Percentiles rank a stretch among this genome's conserved stretches.
Conservation (phyloP, 495 filamentous ascomycete species). For the Thermothielavioides terrestris region DNA sequence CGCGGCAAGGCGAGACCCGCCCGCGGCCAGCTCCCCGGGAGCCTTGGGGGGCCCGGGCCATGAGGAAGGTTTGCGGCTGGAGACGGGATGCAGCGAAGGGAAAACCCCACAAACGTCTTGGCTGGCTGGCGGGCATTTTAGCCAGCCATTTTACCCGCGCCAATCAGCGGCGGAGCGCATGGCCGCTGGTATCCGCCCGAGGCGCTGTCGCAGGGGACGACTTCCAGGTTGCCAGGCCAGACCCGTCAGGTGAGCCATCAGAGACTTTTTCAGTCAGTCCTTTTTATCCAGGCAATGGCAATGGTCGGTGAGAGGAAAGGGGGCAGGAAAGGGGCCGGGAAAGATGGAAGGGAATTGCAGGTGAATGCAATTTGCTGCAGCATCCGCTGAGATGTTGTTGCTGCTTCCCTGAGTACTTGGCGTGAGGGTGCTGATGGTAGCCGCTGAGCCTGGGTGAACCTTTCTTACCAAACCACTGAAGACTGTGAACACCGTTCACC, state of each 20-base stretch:
- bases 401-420: no score
- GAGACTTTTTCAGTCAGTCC: constrained; percentile 16
- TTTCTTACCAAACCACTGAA: no score
- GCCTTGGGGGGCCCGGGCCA: no score
- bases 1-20: no score
- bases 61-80: background rate
- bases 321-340: background rate
- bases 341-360: background rate
- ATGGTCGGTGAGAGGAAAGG: constrained; percentile 1
- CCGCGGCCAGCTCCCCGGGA: background rate
- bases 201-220: background rate
- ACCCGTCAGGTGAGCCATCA: constrained; percentile 27
- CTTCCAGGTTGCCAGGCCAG: background rate
- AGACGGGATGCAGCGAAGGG: background rate
- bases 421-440: constrained; percentile 6
- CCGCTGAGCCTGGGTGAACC: background rate
- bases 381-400: background rate
- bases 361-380: constrained; percentile 3
- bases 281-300: background rate
- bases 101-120: constrained; percentile 11
- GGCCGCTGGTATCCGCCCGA: constrained; percentile 21
- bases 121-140: constrained; percentile 24
- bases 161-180: constrained; percentile 20
- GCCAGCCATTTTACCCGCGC: constrained; percentile 29
- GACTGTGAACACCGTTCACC: no score